A percentile compares a stretch with the other conserved stretches of the same genome.
These are phyloP conservation scores for Sclerotinia subarctica DNA, from an alignment of 2,329 filamentous ascomycete species.

Conservation along the genomic window DNA sequence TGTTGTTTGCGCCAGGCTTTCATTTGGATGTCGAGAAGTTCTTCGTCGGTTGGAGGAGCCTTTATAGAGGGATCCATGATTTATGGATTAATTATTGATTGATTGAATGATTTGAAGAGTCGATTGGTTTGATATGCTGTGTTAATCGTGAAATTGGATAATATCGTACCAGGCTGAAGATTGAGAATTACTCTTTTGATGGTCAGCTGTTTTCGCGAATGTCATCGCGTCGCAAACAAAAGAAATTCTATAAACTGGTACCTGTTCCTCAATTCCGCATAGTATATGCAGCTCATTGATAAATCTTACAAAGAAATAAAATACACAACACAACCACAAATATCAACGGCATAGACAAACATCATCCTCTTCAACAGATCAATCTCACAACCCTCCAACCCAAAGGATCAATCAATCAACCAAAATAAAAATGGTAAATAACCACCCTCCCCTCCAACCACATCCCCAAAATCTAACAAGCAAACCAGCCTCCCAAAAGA, in stretches of 20 bases:
- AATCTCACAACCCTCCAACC: too few relatives aligned
- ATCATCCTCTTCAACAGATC: too few relatives aligned
- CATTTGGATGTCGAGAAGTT: constrained; percentile 3
- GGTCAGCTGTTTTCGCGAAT: constrained; percentile 15
- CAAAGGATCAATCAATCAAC: background rate
- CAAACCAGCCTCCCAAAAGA: constrained; percentile 5
- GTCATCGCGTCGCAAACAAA: constrained; percentile 5
- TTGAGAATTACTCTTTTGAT: background rate
- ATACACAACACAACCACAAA: background rate
- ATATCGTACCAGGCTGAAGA: background rate
- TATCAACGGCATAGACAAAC: background rate
- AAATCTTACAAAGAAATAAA: background rate
- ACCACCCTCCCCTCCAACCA: background rate
- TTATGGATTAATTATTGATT: background rate
- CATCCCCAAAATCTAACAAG: background rate
- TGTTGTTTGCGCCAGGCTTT: background rate
- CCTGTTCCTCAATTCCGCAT: background rate
- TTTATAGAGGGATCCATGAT: background rate
- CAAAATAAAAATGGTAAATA: constrained; percentile 8
- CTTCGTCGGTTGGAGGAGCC: background rate
- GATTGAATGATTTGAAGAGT: background rate
- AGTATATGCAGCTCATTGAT: background rate
- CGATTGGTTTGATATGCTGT: background rate
- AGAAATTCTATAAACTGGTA: background rate
- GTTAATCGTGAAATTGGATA: background rate